Conservation (phyloP, 177 flowering plant species). For the Telopea speciosissima region DNA sequence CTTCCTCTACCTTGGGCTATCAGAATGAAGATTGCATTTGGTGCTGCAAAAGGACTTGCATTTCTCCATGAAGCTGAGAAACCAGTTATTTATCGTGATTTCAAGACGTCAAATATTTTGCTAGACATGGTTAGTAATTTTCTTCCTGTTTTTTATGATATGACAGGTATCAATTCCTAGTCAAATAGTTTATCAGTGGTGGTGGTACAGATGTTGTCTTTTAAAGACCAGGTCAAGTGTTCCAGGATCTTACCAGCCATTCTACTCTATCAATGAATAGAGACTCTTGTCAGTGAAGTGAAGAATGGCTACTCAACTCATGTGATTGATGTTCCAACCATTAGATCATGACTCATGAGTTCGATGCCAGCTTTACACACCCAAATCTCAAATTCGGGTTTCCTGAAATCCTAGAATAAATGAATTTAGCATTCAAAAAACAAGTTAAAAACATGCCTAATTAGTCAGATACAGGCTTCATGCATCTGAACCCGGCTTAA, state of each 20-base stretch:
- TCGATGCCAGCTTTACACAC: neutral
- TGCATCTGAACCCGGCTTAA: too few species aligned
- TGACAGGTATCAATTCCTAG: neutral
- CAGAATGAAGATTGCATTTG: constrained; percentile 76
- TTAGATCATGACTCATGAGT: neutral
- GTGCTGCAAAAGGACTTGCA: constrained; percentile 91
- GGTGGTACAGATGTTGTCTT: neutral
- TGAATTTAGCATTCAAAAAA: too few species aligned
- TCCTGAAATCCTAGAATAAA: too few species aligned
- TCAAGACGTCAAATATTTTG: constrained; percentile 75
- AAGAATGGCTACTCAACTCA: neutral
- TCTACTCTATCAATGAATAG: neutral
- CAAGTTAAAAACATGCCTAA: neutral
- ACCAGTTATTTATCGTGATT: constrained; percentile 82
- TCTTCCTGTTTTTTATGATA: neutral
- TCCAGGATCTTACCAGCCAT: neutral
- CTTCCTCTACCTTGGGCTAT: constrained; percentile 76
- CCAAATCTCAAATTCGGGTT: too few species aligned
- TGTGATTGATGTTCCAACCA: neutral
- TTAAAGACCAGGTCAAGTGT: neutral
- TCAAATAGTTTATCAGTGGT: neutral
- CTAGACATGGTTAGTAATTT: constrained; percentile 49
- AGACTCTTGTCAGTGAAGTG: neutral
- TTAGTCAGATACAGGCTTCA: too few species aligned
- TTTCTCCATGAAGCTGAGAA: constrained; percentile 78